Percentiles rank a stretch among this genome's conserved stretches.
phyloP scores from a whole-genome alignment of 2,329 filamentous ascomycete genomes.

The Pestalotiopsis sp. region DNA sequence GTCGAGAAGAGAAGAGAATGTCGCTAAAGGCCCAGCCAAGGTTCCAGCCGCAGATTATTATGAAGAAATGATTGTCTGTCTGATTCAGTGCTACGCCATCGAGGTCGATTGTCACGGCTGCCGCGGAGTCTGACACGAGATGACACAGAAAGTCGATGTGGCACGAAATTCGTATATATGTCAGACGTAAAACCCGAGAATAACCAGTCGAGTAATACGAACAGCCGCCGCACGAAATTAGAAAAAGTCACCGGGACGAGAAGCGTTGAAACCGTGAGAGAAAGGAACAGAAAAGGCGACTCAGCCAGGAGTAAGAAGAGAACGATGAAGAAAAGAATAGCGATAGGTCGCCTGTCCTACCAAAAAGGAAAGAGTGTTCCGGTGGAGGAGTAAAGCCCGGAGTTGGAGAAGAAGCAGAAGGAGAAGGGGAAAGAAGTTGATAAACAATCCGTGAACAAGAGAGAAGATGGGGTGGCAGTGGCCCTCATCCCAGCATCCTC shows the following conservation, averaged over 20 bases:
- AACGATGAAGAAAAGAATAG: constrained; percentile 12
- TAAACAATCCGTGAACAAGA: background rate
- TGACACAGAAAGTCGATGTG: background rate
- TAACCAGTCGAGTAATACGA: background rate
- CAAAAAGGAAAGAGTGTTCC: constrained; percentile 23
- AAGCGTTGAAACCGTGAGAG: constrained; percentile 8
- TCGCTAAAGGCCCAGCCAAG: background rate
- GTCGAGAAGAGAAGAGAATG: background rate
- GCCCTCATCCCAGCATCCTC: background rate
- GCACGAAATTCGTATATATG: background rate
- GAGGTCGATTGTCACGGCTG: background rate
- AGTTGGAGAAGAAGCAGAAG: constrained; percentile 15
- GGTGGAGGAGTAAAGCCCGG: constrained; percentile 22
- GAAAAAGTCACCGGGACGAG: constrained; percentile 23
- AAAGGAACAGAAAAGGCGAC: constrained; percentile 23
- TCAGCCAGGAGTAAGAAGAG: constrained; percentile 30
- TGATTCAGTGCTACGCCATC: background rate
- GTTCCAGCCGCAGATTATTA: background rate
- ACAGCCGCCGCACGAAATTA: constrained; percentile 11
- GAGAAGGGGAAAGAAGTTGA: constrained; percentile 14
- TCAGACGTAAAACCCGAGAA: background rate
- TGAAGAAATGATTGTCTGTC: background rate
- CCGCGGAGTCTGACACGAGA: background rate
- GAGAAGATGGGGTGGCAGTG: constrained; percentile 1
- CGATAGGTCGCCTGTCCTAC: constrained; percentile 20